A percentile compares a stretch with the other conserved stretches of the same genome.
Conservation (phyloP, 2,329 filamentous ascomycete genomes). For the Xylaria sp. region DNA sequence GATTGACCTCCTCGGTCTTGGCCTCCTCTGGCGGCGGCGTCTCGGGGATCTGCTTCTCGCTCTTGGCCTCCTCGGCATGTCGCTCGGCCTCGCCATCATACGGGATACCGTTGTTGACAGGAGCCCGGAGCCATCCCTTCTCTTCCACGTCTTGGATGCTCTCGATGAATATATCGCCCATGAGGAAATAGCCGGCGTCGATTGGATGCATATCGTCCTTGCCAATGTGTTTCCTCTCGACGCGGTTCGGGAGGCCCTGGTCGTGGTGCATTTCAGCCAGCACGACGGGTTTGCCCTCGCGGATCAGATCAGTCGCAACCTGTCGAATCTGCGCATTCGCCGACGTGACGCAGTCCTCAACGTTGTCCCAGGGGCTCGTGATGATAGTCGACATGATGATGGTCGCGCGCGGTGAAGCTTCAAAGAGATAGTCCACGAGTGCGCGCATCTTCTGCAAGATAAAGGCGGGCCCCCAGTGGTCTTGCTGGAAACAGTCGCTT, state of each 20-base stretch:
- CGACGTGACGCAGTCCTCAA: conserved; percentile 45
- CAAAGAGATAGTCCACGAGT: conserved; percentile 45
- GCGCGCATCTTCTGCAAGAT: conserved; percentile 43
- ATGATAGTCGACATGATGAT: conserved; percentile 48
- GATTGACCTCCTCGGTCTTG: conserved; percentile 16
- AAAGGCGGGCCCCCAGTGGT: conserved; percentile 44
- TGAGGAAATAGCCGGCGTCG: conserved; percentile 47
- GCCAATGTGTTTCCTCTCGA: conserved; percentile 42
- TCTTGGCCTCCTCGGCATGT: conserved; percentile 33
- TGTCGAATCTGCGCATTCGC: conserved; percentile 48
- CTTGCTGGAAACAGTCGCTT: conserved; percentile 46
- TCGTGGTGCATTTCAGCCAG: conserved; percentile 47
- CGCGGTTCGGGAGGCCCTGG: conserved; percentile 44
- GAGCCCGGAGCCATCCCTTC: conserved; percentile 41
- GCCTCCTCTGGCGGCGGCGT: conserved; percentile 20
- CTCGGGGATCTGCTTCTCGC: conserved; percentile 26
- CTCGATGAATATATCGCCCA: conserved; percentile 48
- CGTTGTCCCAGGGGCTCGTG: conserved; percentile 44
- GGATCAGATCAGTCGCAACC: conserved; percentile 43
- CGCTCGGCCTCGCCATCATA: conserved; percentile 38
- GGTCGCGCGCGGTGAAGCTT: conserved; percentile 44
- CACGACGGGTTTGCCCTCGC: conserved; percentile 44
- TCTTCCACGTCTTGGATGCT: conserved; percentile 45
- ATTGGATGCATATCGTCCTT: conserved; percentile 47
- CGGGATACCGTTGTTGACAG: conserved; percentile 39